Conservation (phyloP, 2,329 filamentous ascomycete genomes). For the Phyllosticta capitalensis region DNA sequence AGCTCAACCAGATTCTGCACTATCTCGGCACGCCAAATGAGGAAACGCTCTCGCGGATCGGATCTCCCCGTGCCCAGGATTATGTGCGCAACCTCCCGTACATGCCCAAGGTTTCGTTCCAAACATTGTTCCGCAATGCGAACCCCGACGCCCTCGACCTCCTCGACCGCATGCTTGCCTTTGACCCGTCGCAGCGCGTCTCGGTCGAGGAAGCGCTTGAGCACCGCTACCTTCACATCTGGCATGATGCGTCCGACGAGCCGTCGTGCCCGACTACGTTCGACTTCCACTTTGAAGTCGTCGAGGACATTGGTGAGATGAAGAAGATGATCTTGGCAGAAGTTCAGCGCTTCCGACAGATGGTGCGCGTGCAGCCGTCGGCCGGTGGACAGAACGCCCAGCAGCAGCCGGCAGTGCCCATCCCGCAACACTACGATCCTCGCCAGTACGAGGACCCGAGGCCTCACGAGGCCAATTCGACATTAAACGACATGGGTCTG, state of each 20-base stretch:
- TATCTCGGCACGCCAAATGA: constrained; percentile 95
- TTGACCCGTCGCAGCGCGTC: constrained; percentile 88
- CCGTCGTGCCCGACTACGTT: constrained; percentile 88
- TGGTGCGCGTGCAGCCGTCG: constrained; percentile 36
- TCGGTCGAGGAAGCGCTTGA: constrained; percentile 91
- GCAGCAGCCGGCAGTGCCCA: constrained; percentile 48
- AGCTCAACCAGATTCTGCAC: constrained; percentile 98
- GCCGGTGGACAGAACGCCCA: constrained; percentile 20
- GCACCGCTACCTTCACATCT: constrained; percentile 93
- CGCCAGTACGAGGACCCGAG: constrained; percentile 52
- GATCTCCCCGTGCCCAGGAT: constrained; percentile 90
- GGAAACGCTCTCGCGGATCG: constrained; percentile 86
- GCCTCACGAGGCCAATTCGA: constrained; percentile 43
- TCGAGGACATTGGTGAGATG: constrained; percentile 92
- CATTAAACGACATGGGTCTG: constrained; percentile 7
- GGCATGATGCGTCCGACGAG: constrained; percentile 96
- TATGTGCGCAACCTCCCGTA: constrained; percentile 93
- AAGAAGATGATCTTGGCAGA: constrained; percentile 96
- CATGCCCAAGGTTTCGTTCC: constrained; percentile 91
- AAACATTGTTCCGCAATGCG: constrained; percentile 79
- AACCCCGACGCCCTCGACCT: constrained; percentile 95
- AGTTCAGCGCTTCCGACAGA: constrained; percentile 71
- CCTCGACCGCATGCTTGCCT: constrained; percentile 93
- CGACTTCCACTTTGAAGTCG: constrained; percentile 97
- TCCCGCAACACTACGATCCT: constrained; percentile 51